phyloP scores from a whole-genome alignment of 2,329 filamentous ascomycete genomes.

The Alternaria dauci region DNA sequence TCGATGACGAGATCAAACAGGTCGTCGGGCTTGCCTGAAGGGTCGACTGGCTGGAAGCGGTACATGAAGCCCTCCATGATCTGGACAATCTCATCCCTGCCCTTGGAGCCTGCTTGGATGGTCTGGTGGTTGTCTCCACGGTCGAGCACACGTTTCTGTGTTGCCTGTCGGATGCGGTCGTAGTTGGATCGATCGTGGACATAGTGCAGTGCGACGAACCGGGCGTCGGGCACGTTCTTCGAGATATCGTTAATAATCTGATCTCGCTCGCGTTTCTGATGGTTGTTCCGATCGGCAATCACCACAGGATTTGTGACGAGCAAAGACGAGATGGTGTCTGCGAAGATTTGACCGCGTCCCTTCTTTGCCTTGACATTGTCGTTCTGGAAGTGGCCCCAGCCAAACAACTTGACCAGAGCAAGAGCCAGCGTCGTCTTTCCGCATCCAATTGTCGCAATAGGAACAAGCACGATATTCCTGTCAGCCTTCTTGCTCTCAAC shows the following conservation, averaged over 20 bases:
- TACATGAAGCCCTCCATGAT: constrained; percentile 96
- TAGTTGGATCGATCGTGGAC: constrained; percentile 76
- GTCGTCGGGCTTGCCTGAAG: constrained; percentile 73
- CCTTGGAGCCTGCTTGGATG: constrained; percentile 82
- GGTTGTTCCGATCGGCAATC: constrained; percentile 93
- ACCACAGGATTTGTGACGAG: constrained; percentile 75
- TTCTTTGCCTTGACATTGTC: constrained; percentile 87
- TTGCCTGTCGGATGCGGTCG: constrained; percentile 75
- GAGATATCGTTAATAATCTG: constrained; percentile 85
- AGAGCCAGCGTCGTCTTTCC: constrained; percentile 94
- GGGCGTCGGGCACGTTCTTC: constrained; percentile 67
- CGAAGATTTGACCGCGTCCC: constrained; percentile 79
- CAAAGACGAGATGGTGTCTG: constrained; percentile 70
- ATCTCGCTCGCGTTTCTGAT: constrained; percentile 83
- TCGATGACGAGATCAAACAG: constrained; percentile 86
- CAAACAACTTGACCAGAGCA: constrained; percentile 82
- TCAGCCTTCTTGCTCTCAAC: constrained; percentile 64
- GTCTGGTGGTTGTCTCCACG: constrained; percentile 98
- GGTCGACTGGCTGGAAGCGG: constrained; percentile 81
- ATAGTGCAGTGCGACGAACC: constrained; percentile 87
- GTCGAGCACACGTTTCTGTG: constrained; percentile 78
- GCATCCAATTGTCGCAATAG: constrained; percentile 92
- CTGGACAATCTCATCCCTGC: constrained; percentile 75
- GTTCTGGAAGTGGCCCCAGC: constrained; percentile 94
- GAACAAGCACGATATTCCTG: constrained; percentile 80